These are phyloP conservation scores for Podospora didyma DNA, from an alignment of 495 filamentous ascomycete genomes.

Conservation along the genomic window DNA sequence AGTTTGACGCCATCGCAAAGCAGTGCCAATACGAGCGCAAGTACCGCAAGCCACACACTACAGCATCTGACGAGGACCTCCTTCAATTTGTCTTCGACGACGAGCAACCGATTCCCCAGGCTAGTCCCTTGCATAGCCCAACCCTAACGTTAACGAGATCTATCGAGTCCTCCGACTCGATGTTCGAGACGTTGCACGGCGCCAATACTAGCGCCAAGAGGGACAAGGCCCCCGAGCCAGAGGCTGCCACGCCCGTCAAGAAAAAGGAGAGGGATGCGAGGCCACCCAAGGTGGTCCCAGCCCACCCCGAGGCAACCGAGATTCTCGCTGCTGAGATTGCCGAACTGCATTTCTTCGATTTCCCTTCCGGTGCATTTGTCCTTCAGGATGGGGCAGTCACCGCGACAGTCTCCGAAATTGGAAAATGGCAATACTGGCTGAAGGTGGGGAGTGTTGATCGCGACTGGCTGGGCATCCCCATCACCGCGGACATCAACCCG, in stretches of 20 bases:
- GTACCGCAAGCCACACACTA: conserved; percentile 70
- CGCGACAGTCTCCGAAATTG: conserved; percentile 80
- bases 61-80: conserved; percentile 78
- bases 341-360: conserved; percentile 92
- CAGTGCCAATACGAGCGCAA: conserved; percentile 98
- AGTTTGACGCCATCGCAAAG: conserved; percentile 78
- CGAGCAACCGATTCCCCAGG: conserved; percentile 75
- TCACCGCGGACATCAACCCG: conserved; percentile 88
- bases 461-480: conserved; percentile 84
- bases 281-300: conserved; percentile 45
- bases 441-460: conserved; percentile 74
- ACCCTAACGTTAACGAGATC: conserved; percentile 41
- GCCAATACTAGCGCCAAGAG: conserved; percentile 32
- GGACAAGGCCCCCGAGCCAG: conserved; percentile 14
- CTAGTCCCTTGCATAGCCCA: conserved; percentile 72
- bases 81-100: conserved; percentile 74
- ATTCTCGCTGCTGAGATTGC: conserved; percentile 71
- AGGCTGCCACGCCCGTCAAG: conserved; percentile 14
- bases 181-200: conserved; percentile 34
- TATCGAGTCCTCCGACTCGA: conserved; percentile 43
- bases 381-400: conserved; percentile 69
- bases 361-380: conserved; percentile 76
- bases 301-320: conserved; percentile 65
- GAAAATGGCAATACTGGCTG: conserved; percentile 94
- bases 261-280: conserved; percentile 36